Evolutionary conservation across 177 flowering plant species (phyloP), one percentile per base, ranked within the genome.

Genomic region (Telopea speciosissima): DNA sequence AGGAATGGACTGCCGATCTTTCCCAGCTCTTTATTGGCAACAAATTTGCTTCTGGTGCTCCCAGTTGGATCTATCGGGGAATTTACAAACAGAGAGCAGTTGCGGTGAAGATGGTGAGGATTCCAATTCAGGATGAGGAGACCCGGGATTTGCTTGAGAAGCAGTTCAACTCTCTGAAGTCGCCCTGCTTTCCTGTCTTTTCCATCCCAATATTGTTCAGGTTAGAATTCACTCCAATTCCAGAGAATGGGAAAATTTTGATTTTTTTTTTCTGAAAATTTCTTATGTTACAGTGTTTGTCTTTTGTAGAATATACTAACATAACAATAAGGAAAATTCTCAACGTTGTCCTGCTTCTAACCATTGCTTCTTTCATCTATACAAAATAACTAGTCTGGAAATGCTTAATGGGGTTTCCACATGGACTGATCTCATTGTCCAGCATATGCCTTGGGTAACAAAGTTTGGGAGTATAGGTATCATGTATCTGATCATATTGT

Each of bases 51-150:
- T 91, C 97, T 0, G 99, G 99, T 0, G 94, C 97, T 16, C 92
- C 89, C 61, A 95, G 99, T 70, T 69, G 97, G 74, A 92, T 95
- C 60, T 95, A 91, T 68, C 76, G 97, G 7, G 97, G 99, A 25
- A 95, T 92, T 70, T 95, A 95, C 78, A 92, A 95, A 85, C 97
- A 92, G 81, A 85, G 94, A 72, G 97, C 97, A 6, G 99, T 91
- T 26, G 99, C 99, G 1, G 90, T 95, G 68, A 95, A 95, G 77
- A 90, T 95, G 97, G 97, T 92, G 63, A 84, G 96, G 65, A 83
- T 90, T 67, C 93, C 94, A 11, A 88, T 78, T 45, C 89, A 93
- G 24, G 81, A 84, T 60, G 96, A 89, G 73, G 90, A 90, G 75
- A 88, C 90, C 7, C 72, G 93, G 44, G 72, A 79, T 61, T 60